phyloP scores from a whole-genome alignment of 2,329 filamentous ascomycete species.

The Clonostachys solani region DNA sequence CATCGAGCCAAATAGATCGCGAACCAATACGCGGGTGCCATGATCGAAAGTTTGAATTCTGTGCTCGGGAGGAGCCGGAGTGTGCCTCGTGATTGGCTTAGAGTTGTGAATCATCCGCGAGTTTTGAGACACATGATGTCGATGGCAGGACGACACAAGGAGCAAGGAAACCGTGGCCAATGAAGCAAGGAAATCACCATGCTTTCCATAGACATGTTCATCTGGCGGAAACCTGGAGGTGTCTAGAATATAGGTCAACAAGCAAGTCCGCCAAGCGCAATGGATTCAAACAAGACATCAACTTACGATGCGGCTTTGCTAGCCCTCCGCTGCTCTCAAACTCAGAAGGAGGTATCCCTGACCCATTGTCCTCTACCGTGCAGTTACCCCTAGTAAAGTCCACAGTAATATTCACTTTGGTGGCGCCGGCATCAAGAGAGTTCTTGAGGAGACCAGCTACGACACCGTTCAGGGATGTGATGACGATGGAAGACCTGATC shows the following conservation, averaged over 20 bases:
- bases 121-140: conserved; percentile 54
- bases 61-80: conserved; percentile 56
- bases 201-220: conserved; percentile 54
- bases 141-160: conserved; percentile 69
- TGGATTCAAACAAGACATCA: background rate
- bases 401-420: conserved; percentile 63
- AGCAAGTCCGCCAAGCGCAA: background rate
- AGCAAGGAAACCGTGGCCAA: conserved; percentile 73
- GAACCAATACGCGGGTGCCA: conserved; percentile 73
- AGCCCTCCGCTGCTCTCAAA: conserved; percentile 69
- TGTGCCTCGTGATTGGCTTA: conserved; percentile 57
- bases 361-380: conserved; percentile 78
- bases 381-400: conserved; percentile 76
- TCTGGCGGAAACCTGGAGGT: conserved; percentile 66
- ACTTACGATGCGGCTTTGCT: conserved; percentile 67
- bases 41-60: conserved; percentile 50
- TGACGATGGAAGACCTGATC: conserved; percentile 79
- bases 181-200: conserved; percentile 74
- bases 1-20: conserved; percentile 84
- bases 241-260: conserved; percentile 41
- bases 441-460: conserved; percentile 75
- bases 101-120: conserved; percentile 69
- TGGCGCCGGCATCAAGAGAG: conserved; percentile 74
- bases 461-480: conserved; percentile 70
- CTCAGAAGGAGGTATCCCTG: conserved; percentile 69